Conservation (phyloP, 2,329 filamentous ascomycete species). For the Sporothrix mexicana region DNA sequence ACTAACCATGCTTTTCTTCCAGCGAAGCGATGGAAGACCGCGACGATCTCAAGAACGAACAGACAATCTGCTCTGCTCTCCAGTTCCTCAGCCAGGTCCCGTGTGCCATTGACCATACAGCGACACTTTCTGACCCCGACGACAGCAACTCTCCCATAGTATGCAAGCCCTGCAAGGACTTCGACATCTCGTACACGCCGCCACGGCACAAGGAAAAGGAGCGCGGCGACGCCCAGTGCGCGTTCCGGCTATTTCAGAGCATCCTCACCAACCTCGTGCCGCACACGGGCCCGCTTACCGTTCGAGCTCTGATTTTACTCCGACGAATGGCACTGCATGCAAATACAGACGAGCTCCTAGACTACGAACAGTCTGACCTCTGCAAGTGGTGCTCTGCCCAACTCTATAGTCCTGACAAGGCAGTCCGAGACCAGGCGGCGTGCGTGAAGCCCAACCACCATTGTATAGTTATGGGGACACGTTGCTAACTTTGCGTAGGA, state of each 20-base stretch:
- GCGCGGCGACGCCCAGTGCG: neutral
- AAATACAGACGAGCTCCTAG: conserved; percentile 23
- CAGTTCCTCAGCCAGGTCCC: conserved; percentile 30
- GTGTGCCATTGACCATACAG: conserved; percentile 32
- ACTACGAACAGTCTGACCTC: conserved; percentile 34
- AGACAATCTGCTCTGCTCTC: conserved; percentile 22
- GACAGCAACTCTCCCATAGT: conserved; percentile 29
- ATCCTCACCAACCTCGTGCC: conserved; percentile 5
- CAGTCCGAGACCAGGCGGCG: conserved; percentile 36
- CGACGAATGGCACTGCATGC: conserved; percentile 35
- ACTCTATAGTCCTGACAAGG: conserved; percentile 34
- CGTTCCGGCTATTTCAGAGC: conserved; percentile 12
- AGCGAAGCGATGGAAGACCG: conserved; percentile 16
- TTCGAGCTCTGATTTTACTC: conserved; percentile 30
- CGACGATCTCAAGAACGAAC: conserved; percentile 12
- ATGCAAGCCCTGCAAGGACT: conserved; percentile 29
- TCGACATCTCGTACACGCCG: conserved; percentile 11
- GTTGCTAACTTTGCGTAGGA: conserved; percentile 30
- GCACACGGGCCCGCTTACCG: conserved; percentile 30
- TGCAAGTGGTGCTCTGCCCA: conserved; percentile 35
- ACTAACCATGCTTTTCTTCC: neutral
- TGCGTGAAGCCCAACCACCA: conserved; percentile 5
- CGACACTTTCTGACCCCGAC: conserved; percentile 19
- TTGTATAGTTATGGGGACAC: neutral
- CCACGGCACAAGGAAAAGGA: conserved; percentile 29